Evolutionary conservation across 805 yeast genomes (phyloP).

Genomic region (Candida tammaniensis): DNA sequence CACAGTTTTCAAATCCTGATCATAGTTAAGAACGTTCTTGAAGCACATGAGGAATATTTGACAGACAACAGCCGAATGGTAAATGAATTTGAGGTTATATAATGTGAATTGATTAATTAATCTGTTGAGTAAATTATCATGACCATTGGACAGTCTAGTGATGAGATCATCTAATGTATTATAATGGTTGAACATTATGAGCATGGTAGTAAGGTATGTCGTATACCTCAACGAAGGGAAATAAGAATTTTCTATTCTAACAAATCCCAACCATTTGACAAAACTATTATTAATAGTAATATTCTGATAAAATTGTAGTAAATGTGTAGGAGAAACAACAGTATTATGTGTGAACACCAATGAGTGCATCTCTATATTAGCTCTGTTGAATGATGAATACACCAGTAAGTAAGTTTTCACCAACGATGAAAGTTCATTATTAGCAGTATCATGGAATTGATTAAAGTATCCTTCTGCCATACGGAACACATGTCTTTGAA

Average conservation of each 20-base stretch:
- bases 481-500: slow-evolving; percentile 4
- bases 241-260: slow-evolving; percentile 24
- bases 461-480: slow-evolving; percentile 18
- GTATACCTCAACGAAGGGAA: slow-evolving; percentile 27
- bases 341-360: slow-evolving; percentile 1
- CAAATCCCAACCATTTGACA: slow-evolving; percentile 25
- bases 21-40: slow-evolving; percentile 10
- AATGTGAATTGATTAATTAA: slow-evolving; percentile 12
- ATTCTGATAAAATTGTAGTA: slow-evolving; percentile 5
- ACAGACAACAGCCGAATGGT: slow-evolving; percentile 18
- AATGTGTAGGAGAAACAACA: neutral
- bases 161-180: slow-evolving; percentile 15
- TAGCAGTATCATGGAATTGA: slow-evolving; percentile 7
- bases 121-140: slow-evolving; percentile 11
- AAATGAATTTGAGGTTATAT: slow-evolving; percentile 14
- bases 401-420: slow-evolving; percentile 9
- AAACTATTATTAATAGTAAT: slow-evolving; percentile 6
- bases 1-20: slow-evolving; percentile 3
- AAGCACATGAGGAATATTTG: slow-evolving; percentile 20
- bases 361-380: too few relatives aligned
- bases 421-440: slow-evolving; percentile 2
- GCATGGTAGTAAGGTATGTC: slow-evolving; percentile 24
- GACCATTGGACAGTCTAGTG: slow-evolving; percentile 1
- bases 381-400: slow-evolving; percentile 3
- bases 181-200: slow-evolving; percentile 23